Percentiles rank a stretch among this genome's conserved stretches.
Conservation (phyloP, 345 rosid genomes). For the Odontarrhena argentea region DNA sequence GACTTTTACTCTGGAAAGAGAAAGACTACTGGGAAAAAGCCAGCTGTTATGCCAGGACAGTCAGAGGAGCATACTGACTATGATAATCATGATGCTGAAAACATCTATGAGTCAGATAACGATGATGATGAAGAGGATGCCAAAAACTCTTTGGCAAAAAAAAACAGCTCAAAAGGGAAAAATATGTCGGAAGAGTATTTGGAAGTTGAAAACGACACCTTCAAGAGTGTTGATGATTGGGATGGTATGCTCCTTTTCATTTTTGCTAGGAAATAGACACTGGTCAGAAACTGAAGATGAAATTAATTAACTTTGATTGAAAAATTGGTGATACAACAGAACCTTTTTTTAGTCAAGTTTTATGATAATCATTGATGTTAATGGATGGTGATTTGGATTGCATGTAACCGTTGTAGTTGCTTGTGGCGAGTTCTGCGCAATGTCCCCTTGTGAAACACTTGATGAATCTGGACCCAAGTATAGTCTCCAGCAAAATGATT, state of each 20-base stretch:
- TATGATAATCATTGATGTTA: neutral
- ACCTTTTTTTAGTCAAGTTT: neutral
- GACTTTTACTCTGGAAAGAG: slow-evolving; percentile 51
- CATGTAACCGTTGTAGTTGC: slow-evolving; percentile 54
- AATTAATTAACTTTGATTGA: neutral
- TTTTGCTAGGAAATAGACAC: slow-evolving; percentile 19
- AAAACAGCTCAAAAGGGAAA: slow-evolving; percentile 45
- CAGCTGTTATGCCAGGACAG: slow-evolving; percentile 34
- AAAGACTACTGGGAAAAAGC: slow-evolving; percentile 40
- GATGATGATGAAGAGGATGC: slow-evolving; percentile 45
- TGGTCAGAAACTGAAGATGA: neutral
- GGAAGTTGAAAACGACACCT: slow-evolving; percentile 74
- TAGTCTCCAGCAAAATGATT: slow-evolving; percentile 48
- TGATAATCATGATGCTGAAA: slow-evolving; percentile 35
- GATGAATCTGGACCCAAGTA: slow-evolving; percentile 44
- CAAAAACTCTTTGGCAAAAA: slow-evolving; percentile 33
- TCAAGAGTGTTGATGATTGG: slow-evolving; percentile 73
- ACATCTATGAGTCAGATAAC: slow-evolving; percentile 42
- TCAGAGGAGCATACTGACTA: slow-evolving; percentile 41
- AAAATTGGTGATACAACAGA: neutral
- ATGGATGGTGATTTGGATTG: slow-evolving; percentile 2
- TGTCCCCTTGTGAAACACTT: slow-evolving; percentile 42
- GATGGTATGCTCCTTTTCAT: slow-evolving; percentile 62
- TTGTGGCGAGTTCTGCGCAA: slow-evolving; percentile 67
- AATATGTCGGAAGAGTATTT: slow-evolving; percentile 63